Conservation (phyloP, 306 rosid genomes). For the Glycine tomentella region DNA sequence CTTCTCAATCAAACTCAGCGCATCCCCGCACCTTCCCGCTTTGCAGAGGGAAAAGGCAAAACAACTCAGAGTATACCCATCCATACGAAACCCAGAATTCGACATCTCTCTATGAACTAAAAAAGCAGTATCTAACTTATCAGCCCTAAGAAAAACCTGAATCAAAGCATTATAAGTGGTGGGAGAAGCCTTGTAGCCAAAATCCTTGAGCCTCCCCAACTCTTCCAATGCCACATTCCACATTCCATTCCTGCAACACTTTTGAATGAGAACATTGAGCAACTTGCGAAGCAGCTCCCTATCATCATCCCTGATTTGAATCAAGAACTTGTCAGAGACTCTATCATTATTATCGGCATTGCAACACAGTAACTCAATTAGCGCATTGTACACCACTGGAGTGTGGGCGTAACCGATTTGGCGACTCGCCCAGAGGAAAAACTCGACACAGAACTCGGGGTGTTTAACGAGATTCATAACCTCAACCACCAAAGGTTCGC, state of each 20-base stretch:
- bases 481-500: conserved; percentile 58
- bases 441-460: conserved; percentile 65
- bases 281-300: conserved; percentile 64
- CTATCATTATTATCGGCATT: conserved; percentile 39
- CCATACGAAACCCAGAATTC: conserved; percentile 68
- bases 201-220: conserved; percentile 88
- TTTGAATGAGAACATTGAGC: conserved; percentile 73
- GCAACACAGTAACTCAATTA: conserved; percentile 58
- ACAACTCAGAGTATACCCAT: conserved; percentile 66
- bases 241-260: conserved; percentile 78
- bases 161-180: conserved; percentile 72
- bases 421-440: conserved; percentile 79
- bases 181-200: conserved; percentile 71
- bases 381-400: conserved; percentile 51
- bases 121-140: conserved; percentile 69
- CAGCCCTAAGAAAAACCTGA: conserved; percentile 78
- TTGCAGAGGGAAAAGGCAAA: conserved; percentile 72
- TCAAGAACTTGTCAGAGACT: conserved; percentile 54
- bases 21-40: conserved; percentile 71
- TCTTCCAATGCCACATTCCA: conserved; percentile 87
- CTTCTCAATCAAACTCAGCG: conserved; percentile 63
- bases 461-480: conserved; percentile 56
- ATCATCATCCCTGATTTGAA: conserved; percentile 69
- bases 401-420: conserved; percentile 81
- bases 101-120: conserved; percentile 82